These are phyloP conservation scores for Beauveria asiatica DNA, from an alignment of 2,329 filamentous ascomycete genomes.

Conservation along the genomic window DNA sequence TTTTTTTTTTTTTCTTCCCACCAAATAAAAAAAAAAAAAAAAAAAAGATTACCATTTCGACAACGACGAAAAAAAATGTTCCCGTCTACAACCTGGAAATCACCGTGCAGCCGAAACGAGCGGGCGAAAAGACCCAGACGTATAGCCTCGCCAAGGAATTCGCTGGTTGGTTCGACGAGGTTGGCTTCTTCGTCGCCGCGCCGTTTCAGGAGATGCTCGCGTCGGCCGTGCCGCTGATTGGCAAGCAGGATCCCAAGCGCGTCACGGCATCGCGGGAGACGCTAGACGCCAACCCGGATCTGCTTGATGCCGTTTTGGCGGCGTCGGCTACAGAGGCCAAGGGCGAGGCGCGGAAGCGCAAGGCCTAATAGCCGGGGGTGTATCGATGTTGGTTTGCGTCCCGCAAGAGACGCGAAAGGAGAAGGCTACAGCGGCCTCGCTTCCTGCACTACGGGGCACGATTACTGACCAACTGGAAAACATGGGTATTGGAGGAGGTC, in stretches of 20 bases:
- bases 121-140: conserved; percentile 32
- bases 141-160: conserved; percentile 55
- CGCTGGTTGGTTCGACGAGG: conserved; percentile 65
- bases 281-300: conserved; percentile 33
- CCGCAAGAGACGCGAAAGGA: background rate
- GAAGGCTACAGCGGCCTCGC: background rate
- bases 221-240: conserved; percentile 56
- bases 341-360: conserved; percentile 39
- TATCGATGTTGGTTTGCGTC: too few relatives aligned
- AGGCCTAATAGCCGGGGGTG: conserved; percentile 26
- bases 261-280: conserved; percentile 31
- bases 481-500: background rate
- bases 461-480: background rate
- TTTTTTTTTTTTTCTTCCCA: too few relatives aligned
- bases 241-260: conserved; percentile 54
- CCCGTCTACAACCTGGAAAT: conserved; percentile 74
- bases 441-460: background rate
- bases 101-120: conserved; percentile 33
- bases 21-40: too few relatives aligned
- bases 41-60: conserved; percentile 61
- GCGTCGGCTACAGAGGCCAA: conserved; percentile 25
- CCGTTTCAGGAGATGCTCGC: conserved; percentile 76
- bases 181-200: conserved; percentile 61
- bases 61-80: conserved; percentile 67
- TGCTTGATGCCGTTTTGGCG: conserved; percentile 40